Evolutionary conservation across 805 yeast genomes (phyloP).

Genomic region (Saccharomycopsis selenospora): DNA sequence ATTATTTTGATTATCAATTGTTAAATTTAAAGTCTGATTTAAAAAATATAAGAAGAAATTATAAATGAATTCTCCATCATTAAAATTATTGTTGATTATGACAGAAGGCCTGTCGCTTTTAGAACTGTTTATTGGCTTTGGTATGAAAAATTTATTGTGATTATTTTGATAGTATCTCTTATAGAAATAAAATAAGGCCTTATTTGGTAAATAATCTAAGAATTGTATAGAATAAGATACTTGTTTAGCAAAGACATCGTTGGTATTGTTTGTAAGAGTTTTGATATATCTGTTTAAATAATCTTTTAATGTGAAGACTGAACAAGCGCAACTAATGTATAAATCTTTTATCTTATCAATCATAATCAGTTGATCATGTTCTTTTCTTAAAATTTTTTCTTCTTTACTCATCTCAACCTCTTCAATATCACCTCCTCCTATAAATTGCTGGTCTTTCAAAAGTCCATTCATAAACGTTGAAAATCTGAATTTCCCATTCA

Average conservation of each 20-base stretch:
- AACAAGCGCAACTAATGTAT: conserved; percentile 42
- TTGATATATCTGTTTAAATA: conserved; percentile 15
- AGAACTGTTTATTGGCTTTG: neutral
- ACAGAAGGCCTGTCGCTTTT: neutral
- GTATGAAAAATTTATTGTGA: neutral
- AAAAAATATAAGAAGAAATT: neutral
- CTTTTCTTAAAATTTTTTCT: neutral
- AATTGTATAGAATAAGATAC: neutral
- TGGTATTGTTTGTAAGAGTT: neutral
- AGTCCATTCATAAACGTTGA: conserved; percentile 47
- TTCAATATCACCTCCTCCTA: conserved; percentile 29
- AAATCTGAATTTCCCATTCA: conserved; percentile 48
- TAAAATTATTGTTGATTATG: neutral
- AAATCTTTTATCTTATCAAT: conserved; percentile 39
- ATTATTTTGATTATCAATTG: neutral
- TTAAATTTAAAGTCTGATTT: neutral
- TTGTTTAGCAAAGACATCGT: neutral
- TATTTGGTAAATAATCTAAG: conserved; percentile 7
- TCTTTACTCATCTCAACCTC: neutral
- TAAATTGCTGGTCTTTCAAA: conserved; percentile 30
- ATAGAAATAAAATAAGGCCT: conserved; percentile 9
- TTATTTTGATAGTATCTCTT: neutral
- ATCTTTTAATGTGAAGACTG: conserved; percentile 37
- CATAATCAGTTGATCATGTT: neutral
- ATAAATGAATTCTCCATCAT: neutral